A percentile compares a stretch with the other conserved stretches of the same genome.
Conservation (phyloP, 192 early-diverging fungal species). For the Podila verticillata region DNA sequence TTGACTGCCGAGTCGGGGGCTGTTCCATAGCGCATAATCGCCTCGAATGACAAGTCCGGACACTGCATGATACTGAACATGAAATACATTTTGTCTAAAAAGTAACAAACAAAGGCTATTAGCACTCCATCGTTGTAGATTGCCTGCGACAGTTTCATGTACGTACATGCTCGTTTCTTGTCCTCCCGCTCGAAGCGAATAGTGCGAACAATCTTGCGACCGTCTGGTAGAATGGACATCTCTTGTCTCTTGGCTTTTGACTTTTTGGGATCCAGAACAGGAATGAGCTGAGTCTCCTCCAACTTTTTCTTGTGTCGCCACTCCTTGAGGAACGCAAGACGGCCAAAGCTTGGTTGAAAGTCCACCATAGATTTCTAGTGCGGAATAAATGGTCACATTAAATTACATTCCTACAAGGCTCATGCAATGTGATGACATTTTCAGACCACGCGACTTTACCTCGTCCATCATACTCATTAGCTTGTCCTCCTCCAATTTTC, state of each 20-base stretch:
- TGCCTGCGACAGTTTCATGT: too few species aligned
- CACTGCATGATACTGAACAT: conserved; percentile 68
- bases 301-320: conserved; percentile 72
- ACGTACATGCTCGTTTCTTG: conserved; percentile 49
- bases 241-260: conserved; percentile 56
- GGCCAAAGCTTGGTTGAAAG: conserved; percentile 77
- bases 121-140: too few species aligned
- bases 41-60: conserved; percentile 64
- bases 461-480: conserved; percentile 79
- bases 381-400: neutral
- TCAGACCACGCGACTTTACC: conserved; percentile 27
- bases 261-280: conserved; percentile 58
- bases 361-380: conserved; percentile 55
- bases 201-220: conserved; percentile 72
- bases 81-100: conserved; percentile 64
- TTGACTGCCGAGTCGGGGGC: conserved; percentile 70
- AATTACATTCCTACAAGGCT: neutral
- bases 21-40: conserved; percentile 75
- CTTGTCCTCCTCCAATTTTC: conserved; percentile 74
- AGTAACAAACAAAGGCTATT: neutral
- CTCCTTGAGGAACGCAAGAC: conserved; percentile 74
- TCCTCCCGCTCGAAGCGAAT: conserved; percentile 72
- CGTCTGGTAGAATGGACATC: conserved; percentile 60
- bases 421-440: neutral
- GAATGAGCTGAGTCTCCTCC: conserved; percentile 60